Percentiles rank a stretch among this genome's conserved stretches.
Conservation (phyloP, 2,329 filamentous ascomycete species). For the Monosporascus sp. region DNA sequence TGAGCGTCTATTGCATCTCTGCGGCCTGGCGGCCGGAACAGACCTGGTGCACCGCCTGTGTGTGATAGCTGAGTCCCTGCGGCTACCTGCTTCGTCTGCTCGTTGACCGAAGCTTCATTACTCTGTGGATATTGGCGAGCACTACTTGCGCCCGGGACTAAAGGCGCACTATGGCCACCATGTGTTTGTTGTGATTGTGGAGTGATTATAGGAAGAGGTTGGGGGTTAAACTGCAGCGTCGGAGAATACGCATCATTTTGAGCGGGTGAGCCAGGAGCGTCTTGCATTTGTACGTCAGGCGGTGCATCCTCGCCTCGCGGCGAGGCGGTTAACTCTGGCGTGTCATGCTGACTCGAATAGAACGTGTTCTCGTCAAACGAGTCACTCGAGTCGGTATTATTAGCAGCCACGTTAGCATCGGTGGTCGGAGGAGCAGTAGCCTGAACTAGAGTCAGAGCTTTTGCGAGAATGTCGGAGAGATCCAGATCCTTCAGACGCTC, state of each 20-base stretch:
- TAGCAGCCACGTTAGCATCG: constrained; percentile 48
- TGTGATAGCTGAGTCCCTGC: constrained; percentile 5
- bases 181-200: constrained; percentile 4
- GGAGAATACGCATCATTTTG: constrained; percentile 22
- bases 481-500: constrained; percentile 61
- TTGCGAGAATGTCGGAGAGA: constrained; percentile 65
- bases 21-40: constrained; percentile 6
- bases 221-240: constrained; percentile 9
- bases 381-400: constrained; percentile 62
- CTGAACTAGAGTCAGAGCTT: constrained; percentile 66
- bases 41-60: constrained; percentile 4
- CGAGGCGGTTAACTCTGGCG: constrained; percentile 50
- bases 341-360: constrained; percentile 91
- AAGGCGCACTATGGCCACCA: constrained; percentile 7
- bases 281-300: constrained; percentile 33
- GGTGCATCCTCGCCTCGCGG: constrained; percentile 43
- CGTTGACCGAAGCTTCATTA: constrained; percentile 1
- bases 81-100: constrained; percentile 7
- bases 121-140: constrained; percentile 9
- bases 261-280: constrained; percentile 29
- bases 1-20: constrained; percentile 20
- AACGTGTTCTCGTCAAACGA: constrained; percentile 92
- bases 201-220: constrained; percentile 6
- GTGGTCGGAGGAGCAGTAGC: constrained; percentile 56
- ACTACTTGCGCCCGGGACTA: constrained; percentile 12